phyloP scores from a whole-genome alignment of 2,329 filamentous ascomycete genomes.

The Ascochyta koolunga region DNA sequence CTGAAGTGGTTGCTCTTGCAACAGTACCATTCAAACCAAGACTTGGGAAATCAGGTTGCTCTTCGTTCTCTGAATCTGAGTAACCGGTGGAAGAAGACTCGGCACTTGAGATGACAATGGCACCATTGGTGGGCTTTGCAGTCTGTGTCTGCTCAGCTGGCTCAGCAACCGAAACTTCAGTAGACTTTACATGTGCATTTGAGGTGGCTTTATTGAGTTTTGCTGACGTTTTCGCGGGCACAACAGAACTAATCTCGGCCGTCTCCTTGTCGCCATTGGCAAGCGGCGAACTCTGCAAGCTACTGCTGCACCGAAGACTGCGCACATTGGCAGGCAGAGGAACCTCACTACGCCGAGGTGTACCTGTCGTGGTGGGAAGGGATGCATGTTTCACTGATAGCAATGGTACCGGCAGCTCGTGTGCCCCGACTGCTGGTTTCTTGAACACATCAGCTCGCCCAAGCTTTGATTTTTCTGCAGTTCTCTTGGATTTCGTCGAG shows the following conservation, averaged over 20 bases:
- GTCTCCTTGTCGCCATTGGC: neutral
- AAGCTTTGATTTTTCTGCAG: neutral
- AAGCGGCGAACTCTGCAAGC: neutral
- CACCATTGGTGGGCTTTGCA: neutral
- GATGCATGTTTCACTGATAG: neutral
- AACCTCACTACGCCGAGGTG: slow-evolving; percentile 5
- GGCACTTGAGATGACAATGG: slow-evolving; percentile 16
- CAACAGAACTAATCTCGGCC: neutral
- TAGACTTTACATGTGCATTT: neutral
- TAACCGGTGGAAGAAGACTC: slow-evolving; percentile 8
- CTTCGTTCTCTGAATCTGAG: slow-evolving; percentile 9
- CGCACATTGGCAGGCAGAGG: slow-evolving; percentile 4
- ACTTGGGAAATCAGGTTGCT: neutral
- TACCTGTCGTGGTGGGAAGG: neutral
- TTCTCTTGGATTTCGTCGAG: neutral
- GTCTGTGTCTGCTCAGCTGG: too few species aligned
- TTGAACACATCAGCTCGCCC: slow-evolving; percentile 1
- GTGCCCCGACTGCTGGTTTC: slow-evolving; percentile 7
- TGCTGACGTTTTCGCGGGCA: neutral
- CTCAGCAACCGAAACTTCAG: neutral
- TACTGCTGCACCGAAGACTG: slow-evolving; percentile 1
- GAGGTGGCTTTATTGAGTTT: neutral
- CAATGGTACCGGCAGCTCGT: neutral
- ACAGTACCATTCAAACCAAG: neutral
- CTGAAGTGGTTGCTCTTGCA: neutral